These are phyloP conservation scores for Fusarium fracticaudum DNA, from an alignment of 2,329 filamentous ascomycete genomes.

Conservation along the genomic window DNA sequence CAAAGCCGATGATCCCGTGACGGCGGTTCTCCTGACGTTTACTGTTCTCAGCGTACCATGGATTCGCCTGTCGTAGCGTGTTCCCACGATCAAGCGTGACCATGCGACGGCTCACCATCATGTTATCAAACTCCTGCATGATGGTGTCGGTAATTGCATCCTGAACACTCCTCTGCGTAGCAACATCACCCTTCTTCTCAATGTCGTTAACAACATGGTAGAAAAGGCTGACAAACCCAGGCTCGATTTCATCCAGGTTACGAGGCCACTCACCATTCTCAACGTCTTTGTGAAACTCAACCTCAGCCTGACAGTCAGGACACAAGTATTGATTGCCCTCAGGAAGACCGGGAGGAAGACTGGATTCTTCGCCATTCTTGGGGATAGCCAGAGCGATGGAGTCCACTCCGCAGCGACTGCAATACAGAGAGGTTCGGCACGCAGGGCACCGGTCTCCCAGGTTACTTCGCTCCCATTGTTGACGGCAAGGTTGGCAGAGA, in stretches of 20 bases:
- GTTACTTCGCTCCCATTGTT: background rate
- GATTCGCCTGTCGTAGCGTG: background rate
- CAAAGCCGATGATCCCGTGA: background rate
- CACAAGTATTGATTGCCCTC: conserved; percentile 6
- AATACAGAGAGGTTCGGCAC: conserved; percentile 3
- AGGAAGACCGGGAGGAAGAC: background rate
- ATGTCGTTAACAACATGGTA: conserved; percentile 14
- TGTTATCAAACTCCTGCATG: conserved; percentile 1
- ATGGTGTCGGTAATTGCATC: conserved; percentile 4
- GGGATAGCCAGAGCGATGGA: background rate
- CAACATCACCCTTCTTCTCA: background rate
- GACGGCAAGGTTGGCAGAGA: conserved; percentile 29
- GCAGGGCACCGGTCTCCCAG: conserved; percentile 11
- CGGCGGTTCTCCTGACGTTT: background rate
- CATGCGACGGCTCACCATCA: background rate
- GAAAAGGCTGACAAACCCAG: conserved; percentile 26
- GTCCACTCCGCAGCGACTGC: background rate
- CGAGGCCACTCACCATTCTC: conserved; percentile 9
- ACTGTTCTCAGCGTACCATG: background rate
- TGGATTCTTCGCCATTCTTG: background rate
- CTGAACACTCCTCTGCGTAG: background rate
- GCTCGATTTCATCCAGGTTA: background rate
- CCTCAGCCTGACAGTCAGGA: conserved; percentile 12
- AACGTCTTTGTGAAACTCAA: conserved; percentile 3
- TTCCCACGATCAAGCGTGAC: background rate